Evolutionary conservation across 768 basidiomycete genomes (phyloP).

Genomic region (Tephrocybe sp.): DNA sequence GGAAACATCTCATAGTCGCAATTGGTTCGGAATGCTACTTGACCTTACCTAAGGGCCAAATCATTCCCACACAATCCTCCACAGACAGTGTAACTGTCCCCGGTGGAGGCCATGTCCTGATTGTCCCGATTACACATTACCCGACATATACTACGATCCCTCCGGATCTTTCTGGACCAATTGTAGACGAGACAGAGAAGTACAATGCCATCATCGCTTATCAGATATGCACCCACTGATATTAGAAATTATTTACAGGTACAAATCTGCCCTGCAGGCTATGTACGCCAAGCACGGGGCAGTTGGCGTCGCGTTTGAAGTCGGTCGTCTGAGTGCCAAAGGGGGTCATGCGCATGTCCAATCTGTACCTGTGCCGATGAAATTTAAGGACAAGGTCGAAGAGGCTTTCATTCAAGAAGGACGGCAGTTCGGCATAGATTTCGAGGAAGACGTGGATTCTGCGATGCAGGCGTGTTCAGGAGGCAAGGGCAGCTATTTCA

Average conservation of each 20-base stretch:
- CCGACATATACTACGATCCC: conserved; percentile 86
- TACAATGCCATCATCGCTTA: conserved; percentile 35
- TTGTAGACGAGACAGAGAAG: conserved; percentile 81
- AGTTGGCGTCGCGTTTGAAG: conserved; percentile 81
- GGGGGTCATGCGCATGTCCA: conserved; percentile 97
- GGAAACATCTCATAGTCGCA: conserved; percentile 93
- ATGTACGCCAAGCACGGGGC: conserved; percentile 73
- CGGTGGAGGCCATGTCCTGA: conserved; percentile 94
- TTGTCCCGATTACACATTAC: conserved; percentile 93
- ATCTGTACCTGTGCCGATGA: conserved; percentile 73
- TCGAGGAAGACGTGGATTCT: conserved; percentile 68
- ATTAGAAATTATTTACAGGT: no score
- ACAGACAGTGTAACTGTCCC: conserved; percentile 62
- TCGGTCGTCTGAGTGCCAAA: conserved; percentile 77
- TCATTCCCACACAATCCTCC: conserved; percentile 75
- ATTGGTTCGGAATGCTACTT: conserved; percentile 94
- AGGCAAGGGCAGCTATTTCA: conserved; percentile 79
- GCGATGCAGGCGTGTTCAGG: conserved; percentile 55
- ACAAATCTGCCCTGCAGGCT: conserved; percentile 71
- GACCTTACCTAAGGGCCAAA: conserved; percentile 95
- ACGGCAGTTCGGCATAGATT: conserved; percentile 62
- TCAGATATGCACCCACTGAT: no score
- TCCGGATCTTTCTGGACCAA: conserved; percentile 68
- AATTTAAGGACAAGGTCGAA: conserved; percentile 63
- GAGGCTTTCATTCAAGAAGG: conserved; percentile 75